Evolutionary conservation across 805 yeast genomes (phyloP), one percentile per base, ranked within the genome.

Genomic region (Candida maesae): DNA sequence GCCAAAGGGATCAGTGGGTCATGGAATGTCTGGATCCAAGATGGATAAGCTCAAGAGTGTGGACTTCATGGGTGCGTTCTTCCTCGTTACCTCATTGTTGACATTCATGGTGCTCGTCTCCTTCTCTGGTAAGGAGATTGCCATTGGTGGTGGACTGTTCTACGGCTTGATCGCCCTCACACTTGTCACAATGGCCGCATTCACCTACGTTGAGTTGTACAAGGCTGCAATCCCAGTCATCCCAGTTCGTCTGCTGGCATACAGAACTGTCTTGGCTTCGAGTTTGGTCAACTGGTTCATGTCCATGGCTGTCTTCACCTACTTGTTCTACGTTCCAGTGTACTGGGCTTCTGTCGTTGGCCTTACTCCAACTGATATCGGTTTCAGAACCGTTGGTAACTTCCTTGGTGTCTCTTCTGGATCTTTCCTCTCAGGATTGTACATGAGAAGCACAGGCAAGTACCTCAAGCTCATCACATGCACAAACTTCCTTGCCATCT

Each of bases 241-340:
- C 19, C 89, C 88, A 1, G 61, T 82, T 18, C 64, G 67, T 25
- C 64, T 81, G 41, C 62, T 82, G 55, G 62, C 67, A 0, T 67
- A 76, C 46, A 64, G 81, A 52, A 79, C 87, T 0, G 77, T 83
- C 3, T 60, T 79, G 35, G 77, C 85, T 1, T 74, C 86, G 2
- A 74, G 84, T 6, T 61, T 81, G 51, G 74, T 82, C 13, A 81
- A 80, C 55, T 78, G 84, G 78, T 78, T 79, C 51, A 68, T 73
- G 59, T 78, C 87, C 6, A 84, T 85, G 84, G 71, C 78, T 1
- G 72, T 74, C 14, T 84, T 74, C 57, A 66, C 88, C 2, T 69
- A 71, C 48, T 57, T 86, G 41, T 87, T 71, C 63, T 86, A 80
- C 60, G 70, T 80, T 3, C 96, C 96, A 2, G 70, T 87, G 15